phyloP scores from a whole-genome alignment of 805 yeast genomes.

The Metschnikowia matae region DNA sequence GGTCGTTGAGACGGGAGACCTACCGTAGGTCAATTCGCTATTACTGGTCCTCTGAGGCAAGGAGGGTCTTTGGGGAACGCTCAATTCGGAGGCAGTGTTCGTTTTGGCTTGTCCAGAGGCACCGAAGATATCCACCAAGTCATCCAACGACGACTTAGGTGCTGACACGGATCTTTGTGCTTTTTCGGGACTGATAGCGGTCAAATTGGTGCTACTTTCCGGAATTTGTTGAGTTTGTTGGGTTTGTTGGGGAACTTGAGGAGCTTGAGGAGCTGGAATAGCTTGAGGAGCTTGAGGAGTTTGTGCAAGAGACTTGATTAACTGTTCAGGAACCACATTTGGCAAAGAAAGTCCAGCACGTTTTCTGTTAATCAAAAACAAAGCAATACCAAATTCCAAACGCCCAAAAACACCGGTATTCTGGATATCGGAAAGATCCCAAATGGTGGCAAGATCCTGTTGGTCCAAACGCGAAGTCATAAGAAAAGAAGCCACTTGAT shows the following conservation, averaged over 20 bases:
- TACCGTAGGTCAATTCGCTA: slow-evolving; percentile 28
- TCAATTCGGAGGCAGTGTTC: slow-evolving; percentile 8
- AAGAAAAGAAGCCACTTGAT: slow-evolving; percentile 82
- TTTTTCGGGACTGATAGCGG: slow-evolving; percentile 5
- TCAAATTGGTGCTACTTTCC: not conserved
- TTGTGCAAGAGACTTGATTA: slow-evolving; percentile 36
- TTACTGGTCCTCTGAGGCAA: slow-evolving; percentile 28
- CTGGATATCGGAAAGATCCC: slow-evolving; percentile 93
- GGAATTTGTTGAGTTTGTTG: slow-evolving; percentile 4
- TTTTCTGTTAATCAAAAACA: slow-evolving; percentile 85
- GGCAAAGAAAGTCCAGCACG: slow-evolving; percentile 79
- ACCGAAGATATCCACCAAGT: slow-evolving; percentile 51
- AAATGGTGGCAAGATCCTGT: slow-evolving; percentile 77
- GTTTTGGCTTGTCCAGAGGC: slow-evolving; percentile 19
- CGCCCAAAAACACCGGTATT: slow-evolving; percentile 78
- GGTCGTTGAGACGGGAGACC: slow-evolving; percentile 34
- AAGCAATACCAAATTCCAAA: slow-evolving; percentile 86
- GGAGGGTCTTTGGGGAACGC: slow-evolving; percentile 10
- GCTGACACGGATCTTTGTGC: slow-evolving; percentile 12
- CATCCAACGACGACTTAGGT: slow-evolving; percentile 57
- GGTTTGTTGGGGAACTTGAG: no score
- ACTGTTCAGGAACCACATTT: slow-evolving; percentile 63
- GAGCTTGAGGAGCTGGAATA: not conserved
- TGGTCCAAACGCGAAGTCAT: slow-evolving; percentile 84
- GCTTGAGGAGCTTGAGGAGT: slow-evolving; percentile 12